Conservation (phyloP, 352 stramenopile species). For the Globisporangium viniferum region DNA sequence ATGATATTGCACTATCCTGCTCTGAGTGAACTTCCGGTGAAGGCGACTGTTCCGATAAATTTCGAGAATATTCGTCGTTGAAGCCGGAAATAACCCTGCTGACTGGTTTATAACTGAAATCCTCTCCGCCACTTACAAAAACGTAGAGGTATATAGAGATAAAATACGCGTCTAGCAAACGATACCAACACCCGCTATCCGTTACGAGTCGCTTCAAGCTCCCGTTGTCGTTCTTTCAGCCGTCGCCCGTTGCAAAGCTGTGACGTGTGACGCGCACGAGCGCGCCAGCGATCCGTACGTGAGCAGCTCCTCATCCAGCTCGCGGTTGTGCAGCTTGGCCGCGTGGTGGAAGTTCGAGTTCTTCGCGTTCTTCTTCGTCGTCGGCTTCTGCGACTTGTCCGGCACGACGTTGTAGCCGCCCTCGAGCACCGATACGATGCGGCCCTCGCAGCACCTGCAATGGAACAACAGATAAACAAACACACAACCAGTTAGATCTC, state of each 20-base stretch:
- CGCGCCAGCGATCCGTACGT: conserved; percentile 54
- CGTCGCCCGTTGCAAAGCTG: conserved; percentile 41
- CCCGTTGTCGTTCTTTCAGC: conserved; percentile 5
- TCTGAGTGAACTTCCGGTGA: not conserved
- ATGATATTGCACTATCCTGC: not conserved
- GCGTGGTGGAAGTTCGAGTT: conserved; percentile 55
- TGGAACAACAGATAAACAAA: not conserved
- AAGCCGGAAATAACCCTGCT: not conserved
- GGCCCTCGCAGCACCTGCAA: conserved; percentile 82
- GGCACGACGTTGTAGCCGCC: conserved; percentile 89
- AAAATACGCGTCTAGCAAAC: conserved; percentile 3
- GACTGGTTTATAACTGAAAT: not conserved
- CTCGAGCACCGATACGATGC: conserved; percentile 94
- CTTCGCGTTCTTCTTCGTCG: conserved; percentile 31
- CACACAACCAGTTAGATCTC: not conserved
- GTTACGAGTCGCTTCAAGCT: conserved; percentile 4
- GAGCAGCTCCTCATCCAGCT: conserved; percentile 50
- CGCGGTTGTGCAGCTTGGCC: conserved; percentile 47
- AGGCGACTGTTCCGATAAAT: not conserved
- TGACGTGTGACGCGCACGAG: conserved; percentile 61
- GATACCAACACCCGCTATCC: not conserved
- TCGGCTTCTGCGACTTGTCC: conserved; percentile 39
- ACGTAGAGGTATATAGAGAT: conserved; percentile 4
- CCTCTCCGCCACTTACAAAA: not conserved
- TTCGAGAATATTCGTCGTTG: not conserved